Percentiles rank a stretch among this genome's conserved stretches.
These are phyloP conservation scores for Fusarium piperis DNA, from an alignment of 2,329 filamentous ascomycete genomes.

Conservation along the genomic window DNA sequence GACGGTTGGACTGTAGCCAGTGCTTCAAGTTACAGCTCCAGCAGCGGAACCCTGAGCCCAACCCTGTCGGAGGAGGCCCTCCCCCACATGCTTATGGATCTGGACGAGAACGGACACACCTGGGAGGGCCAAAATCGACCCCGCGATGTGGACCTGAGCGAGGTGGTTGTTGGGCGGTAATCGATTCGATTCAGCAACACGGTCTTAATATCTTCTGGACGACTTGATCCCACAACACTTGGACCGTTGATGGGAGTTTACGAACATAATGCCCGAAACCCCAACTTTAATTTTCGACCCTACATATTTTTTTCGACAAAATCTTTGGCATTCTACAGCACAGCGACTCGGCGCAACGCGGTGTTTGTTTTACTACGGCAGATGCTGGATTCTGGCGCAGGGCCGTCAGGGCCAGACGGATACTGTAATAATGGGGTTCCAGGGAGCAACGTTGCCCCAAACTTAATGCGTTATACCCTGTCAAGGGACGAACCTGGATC, in stretches of 20 bases:
- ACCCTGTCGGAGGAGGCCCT: constrained; percentile 57
- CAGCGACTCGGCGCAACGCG: constrained; percentile 52
- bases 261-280: constrained; percentile 43
- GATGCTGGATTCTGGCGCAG: constrained; percentile 42
- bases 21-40: constrained; percentile 70
- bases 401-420: constrained; percentile 40
- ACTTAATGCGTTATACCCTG: constrained; percentile 46
- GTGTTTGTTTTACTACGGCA: constrained; percentile 45
- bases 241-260: constrained; percentile 29
- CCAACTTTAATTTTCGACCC: constrained; percentile 46
- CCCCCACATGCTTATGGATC: constrained; percentile 48
- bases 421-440: constrained; percentile 42
- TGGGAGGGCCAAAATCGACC: constrained; percentile 42
- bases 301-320: constrained; percentile 42
- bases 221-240: constrained; percentile 21
- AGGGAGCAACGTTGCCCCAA: constrained; percentile 24
- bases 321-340: constrained; percentile 55
- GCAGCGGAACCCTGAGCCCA: constrained; percentile 61
- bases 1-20: constrained; percentile 93
- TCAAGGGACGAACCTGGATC: constrained; percentile 37
- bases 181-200: constrained; percentile 6
- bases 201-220: constrained; percentile 5
- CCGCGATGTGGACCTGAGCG: constrained; percentile 56
- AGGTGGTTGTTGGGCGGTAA: constrained; percentile 56
- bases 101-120: constrained; percentile 48